Evolutionary conservation across 2,329 filamentous ascomycete species (phyloP), one percentile per base, ranked within the genome.

Genomic region (Monascus ruber): DNA sequence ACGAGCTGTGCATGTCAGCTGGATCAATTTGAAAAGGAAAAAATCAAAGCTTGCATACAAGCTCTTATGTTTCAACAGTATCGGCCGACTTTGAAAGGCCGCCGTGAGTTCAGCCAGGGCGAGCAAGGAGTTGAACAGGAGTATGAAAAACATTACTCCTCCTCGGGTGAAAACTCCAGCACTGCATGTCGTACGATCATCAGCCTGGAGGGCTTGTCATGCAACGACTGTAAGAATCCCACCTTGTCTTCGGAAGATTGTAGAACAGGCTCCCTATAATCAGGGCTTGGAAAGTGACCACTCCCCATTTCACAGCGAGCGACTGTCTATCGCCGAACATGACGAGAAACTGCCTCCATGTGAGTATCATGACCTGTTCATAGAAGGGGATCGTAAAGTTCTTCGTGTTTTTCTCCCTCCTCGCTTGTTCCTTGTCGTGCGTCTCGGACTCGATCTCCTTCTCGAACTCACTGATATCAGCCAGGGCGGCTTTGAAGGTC

Each of bases 91-190:
- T n/a, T n/a, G n/a, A n/a, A n/a, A n/a, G n/a, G n/a, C n/a, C n/a
- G n/a, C n/a, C n/a, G n/a, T n/a, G n/a, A n/a, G n/a, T n/a, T n/a
- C n/a, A n/a, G n/a, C n/a, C n/a, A n/a, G n/a, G n/a, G n/a, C n/a
- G 25, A 35, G 64, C 6, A 81, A 61, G 7, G 76, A 68, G 47
- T 81, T 80, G 62, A 79, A 80, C 1, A 81, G 61, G 1, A 81
- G 58, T 41, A 77, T 69, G 50, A 76, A 76, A 56, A 81, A 81
- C 47, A 81, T 64, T 2, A 75, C 71, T 56, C 75, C 76, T 33
- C 77, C 76, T 39, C 75, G 64, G 1, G 73, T 71, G 42, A 80
- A 81, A 1, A 73, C 70, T 7, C 75, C 76, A 5, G 60, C 59
- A 28, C 71, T 67, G 26, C 2, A 31, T 24, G 32, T 26, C 3